phyloP scores from a whole-genome alignment of 106 monocot species.

The Dendrobium nobile region DNA sequence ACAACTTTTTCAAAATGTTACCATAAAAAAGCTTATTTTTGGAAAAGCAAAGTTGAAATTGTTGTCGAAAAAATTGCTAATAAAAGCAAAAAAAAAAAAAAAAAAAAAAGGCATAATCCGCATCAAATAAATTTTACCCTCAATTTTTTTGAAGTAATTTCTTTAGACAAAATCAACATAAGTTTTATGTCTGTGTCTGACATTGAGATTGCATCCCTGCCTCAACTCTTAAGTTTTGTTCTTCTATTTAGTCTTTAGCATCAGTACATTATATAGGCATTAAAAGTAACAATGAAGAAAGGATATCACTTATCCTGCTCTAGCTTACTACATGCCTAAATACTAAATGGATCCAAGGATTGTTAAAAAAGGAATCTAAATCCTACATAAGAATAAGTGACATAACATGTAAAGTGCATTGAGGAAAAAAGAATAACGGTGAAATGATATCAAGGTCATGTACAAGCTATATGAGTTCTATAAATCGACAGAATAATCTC shows the following conservation, averaged over 20 bases:
- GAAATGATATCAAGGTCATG: background rate
- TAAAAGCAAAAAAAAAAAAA: too few species aligned
- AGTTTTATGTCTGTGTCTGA: background rate
- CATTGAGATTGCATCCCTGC: background rate
- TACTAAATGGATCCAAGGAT: background rate
- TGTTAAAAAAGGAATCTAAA: background rate
- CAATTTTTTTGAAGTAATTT: too few species aligned
- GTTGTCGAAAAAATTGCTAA: too few species aligned
- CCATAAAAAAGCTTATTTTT: too few species aligned
- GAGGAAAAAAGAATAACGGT: background rate
- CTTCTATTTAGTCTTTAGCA: background rate
- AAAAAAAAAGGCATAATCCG: too few species aligned
- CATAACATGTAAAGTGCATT: background rate
- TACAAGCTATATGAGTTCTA: background rate
- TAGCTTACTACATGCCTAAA: background rate
- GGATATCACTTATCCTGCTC: background rate
- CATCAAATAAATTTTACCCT: too few species aligned
- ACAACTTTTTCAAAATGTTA: too few species aligned
- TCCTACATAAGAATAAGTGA: background rate
- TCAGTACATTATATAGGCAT: background rate
- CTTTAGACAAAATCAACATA: background rate
- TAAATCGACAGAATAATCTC: slow-evolving; percentile 2
- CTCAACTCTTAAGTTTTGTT: background rate
- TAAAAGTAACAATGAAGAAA: background rate
- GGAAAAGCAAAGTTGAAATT: too few species aligned